These are phyloP conservation scores for Diaporthe humulicola DNA, from an alignment of 2,329 filamentous ascomycete species.

Conservation along the genomic window DNA sequence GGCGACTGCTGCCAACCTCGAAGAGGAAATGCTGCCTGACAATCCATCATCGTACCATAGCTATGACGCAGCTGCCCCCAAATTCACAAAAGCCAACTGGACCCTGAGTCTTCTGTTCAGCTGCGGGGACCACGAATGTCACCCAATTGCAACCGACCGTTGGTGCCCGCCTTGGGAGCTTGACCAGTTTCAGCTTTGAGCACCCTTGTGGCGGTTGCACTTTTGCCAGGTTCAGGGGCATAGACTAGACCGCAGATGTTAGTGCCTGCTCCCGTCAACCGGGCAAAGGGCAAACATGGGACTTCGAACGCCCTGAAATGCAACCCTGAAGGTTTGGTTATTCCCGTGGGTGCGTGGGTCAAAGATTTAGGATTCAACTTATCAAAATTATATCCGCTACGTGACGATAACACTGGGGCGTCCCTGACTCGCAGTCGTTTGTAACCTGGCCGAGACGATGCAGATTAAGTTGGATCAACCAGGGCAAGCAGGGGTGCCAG, in stretches of 20 bases:
- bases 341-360: constrained; percentile 3
- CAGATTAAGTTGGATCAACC: background rate
- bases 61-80: constrained; percentile 20
- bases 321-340: constrained; percentile 3
- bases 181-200: background rate
- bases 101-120: background rate
- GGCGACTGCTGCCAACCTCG: background rate
- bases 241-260: background rate
- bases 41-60: constrained; percentile 22
- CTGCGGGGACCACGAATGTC: background rate
- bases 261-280: background rate
- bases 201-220: background rate
- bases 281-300: background rate
- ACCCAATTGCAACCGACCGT: constrained; percentile 2
- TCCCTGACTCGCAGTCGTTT: constrained; percentile 2
- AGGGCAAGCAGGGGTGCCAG: background rate
- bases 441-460: background rate
- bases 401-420: background rate
- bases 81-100: background rate
- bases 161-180: constrained; percentile 23
- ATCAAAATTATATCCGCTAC: background rate
- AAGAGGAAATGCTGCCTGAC: constrained; percentile 40
- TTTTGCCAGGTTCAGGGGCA: background rate
- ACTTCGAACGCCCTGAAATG: constrained; percentile 5
- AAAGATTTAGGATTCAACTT: background rate